These are phyloP conservation scores for Lanzia echinophila DNA, from an alignment of 2,329 filamentous ascomycete genomes.

Conservation along the genomic window DNA sequence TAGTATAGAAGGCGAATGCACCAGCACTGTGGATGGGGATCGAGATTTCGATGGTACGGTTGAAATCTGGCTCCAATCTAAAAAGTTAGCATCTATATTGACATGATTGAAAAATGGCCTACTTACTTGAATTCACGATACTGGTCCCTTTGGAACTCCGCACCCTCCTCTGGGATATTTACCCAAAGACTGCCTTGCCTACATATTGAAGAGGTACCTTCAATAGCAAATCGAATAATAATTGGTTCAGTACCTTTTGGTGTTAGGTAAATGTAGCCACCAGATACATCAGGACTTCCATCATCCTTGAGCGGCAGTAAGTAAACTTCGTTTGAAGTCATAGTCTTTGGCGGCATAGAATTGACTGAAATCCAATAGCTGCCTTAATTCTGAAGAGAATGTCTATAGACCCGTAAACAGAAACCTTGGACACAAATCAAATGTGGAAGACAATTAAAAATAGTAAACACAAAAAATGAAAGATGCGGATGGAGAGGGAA, in stretches of 20 bases:
- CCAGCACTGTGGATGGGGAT: conserved; percentile 77
- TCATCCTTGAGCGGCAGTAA: conserved; percentile 86
- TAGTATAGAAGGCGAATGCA: conserved; percentile 90
- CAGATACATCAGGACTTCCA: conserved; percentile 82
- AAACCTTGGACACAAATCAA: too few species aligned
- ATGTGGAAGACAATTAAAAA: too few species aligned
- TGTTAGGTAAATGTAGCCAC: conserved; percentile 87
- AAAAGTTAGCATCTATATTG: conserved; percentile 10
- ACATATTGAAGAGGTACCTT: conserved; percentile 93
- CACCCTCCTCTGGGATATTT: conserved; percentile 77
- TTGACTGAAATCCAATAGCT: too few species aligned
- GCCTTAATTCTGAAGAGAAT: too few species aligned
- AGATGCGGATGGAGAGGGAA: too few species aligned
- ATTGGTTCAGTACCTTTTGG: conserved; percentile 68
- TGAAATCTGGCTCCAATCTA: conserved; percentile 88
- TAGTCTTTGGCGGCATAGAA: conserved; percentile 51
- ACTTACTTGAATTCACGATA: conserved; percentile 87
- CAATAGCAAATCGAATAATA: conserved; percentile 78
- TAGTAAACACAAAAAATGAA: too few species aligned
- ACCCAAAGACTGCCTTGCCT: conserved; percentile 92
- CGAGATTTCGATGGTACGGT: conserved; percentile 82
- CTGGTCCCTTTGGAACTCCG: conserved; percentile 66
- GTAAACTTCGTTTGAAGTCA: conserved; percentile 69
- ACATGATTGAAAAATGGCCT: too few species aligned
- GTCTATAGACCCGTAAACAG: too few species aligned